These are phyloP conservation scores for Irpex lacteus DNA, from an alignment of 1,284 basidiomycete species.

Conservation along the genomic window DNA sequence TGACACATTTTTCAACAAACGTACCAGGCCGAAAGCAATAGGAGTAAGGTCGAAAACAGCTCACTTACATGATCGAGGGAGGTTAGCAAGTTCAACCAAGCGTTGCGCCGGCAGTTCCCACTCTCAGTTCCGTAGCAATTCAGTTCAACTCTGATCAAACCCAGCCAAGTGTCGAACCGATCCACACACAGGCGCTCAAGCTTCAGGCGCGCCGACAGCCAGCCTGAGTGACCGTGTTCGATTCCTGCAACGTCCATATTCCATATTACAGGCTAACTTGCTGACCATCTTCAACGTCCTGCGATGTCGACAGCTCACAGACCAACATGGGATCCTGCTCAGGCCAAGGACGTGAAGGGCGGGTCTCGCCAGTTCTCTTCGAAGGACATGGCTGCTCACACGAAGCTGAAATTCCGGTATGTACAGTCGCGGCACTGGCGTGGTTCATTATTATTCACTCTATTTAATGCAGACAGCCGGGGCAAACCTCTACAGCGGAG, in stretches of 20 bases:
- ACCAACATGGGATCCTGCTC: conserved; percentile 88
- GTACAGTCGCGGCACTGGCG: conserved; percentile 1
- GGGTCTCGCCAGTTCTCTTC: conserved; percentile 88
- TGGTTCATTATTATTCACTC: conserved; percentile 1
- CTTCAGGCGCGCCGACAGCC: too few species aligned
- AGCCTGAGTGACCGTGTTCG: neutral
- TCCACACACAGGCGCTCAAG: too few species aligned
- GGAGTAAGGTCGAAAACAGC: neutral
- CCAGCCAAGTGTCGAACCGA: too few species aligned
- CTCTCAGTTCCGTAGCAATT: neutral
- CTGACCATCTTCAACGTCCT: neutral
- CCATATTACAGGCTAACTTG: neutral
- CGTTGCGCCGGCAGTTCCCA: neutral
- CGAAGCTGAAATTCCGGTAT: conserved; percentile 93
- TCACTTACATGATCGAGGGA: neutral
- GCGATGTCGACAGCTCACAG: conserved; percentile 83
- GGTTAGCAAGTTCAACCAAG: neutral
- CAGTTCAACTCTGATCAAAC: too few species aligned
- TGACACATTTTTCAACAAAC: neutral
- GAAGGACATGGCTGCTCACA: conserved; percentile 89
- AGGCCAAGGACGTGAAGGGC: conserved; percentile 82
- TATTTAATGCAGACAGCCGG: conserved; percentile 61
- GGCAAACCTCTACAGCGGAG: conserved; percentile 77
- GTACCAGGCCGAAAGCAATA: neutral
- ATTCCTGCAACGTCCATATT: neutral